Base-by-base conservation (phyloP, 2,329 filamentous ascomycete species). In the Ceratocystis albifundus region DNA sequence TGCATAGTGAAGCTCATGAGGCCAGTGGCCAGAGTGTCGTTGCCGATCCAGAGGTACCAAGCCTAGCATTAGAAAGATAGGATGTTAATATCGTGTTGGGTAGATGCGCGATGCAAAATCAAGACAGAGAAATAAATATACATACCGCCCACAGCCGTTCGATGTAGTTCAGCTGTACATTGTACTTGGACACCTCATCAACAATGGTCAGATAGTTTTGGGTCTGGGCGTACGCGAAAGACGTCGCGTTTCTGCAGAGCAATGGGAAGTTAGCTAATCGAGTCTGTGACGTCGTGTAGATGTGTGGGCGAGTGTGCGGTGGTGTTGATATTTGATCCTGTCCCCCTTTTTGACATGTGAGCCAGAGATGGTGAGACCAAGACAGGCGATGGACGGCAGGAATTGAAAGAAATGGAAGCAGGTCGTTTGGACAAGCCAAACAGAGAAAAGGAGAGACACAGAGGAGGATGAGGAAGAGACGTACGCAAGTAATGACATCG, bases 11-110 rank as follows among this genome's bases (percentile, higher is more conserved):
- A 99, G 72, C 91, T 96, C 89, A 97, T 88, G 79, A 99, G 94
- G 69, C 94, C 94, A 2, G 94, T 99, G 68, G 94, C 94, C 69
- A 99, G 86, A 65, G 89, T 87, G 78, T 99, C 94, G 76, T 99
- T 99, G 76, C 96, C 90, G 88, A 97, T 96, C 83, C 87, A 99
- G 17, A 93, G 84, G 76, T 99, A 99, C 93, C 91, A 97, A 50
- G 91, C 86, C 77, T 85, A 62, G 22, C 41, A 8, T 22, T 2
- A 50, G 30, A 50, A 36, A 46, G 36, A 28, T 12, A 15, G 44
- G 45, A 61, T 53, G 61, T 71, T 66, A 71, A 69, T 66, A 46
- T 28, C 32, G n/a, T 6, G 10, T 20, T 17, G 28, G 57, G 36
- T 30, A 48, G 22, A 55, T 28, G 8, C 28, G 6, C 22, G 7